Percentiles rank a stretch among this genome's conserved stretches.
Conservation (phyloP, 768 basidiomycete species). For the Leccinum sublutescens region DNA sequence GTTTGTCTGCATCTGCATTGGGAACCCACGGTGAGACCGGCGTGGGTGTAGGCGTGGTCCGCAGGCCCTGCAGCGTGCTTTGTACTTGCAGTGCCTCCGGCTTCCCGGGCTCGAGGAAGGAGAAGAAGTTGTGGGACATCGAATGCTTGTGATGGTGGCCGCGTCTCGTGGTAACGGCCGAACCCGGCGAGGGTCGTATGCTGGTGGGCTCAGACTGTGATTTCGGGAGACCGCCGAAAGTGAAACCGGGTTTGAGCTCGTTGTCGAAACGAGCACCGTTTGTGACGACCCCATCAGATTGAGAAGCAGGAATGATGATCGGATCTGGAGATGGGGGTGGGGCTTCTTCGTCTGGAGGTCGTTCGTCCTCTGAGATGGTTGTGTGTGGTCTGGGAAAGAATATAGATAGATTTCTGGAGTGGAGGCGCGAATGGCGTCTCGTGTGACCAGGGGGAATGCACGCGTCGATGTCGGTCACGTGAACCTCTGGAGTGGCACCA, state of each 20-base stretch:
- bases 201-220: slow-evolving; percentile 21
- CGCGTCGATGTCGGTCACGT: slow-evolving; percentile 14
- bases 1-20: slow-evolving; percentile 34
- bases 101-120: slow-evolving; percentile 81
- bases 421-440: slow-evolving; percentile 67
- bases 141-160: slow-evolving; percentile 95
- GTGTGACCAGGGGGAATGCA: slow-evolving; percentile 26
- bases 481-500: slow-evolving; percentile 17
- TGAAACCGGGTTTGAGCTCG: slow-evolving; percentile 56
- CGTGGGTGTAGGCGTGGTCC: slow-evolving; percentile 56
- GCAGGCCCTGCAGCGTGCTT: slow-evolving; percentile 37
- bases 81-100: slow-evolving; percentile 3
- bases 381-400: slow-evolving; percentile 78
- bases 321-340: slow-evolving; percentile 47
- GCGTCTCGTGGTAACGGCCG: slow-evolving; percentile 36
- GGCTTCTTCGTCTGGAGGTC: slow-evolving; percentile 44
- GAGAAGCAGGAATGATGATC: slow-evolving; percentile 41
- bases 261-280: slow-evolving; percentile 31
- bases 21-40: slow-evolving; percentile 72
- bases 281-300: slow-evolving; percentile 27
- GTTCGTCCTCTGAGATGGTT: slow-evolving; percentile 67
- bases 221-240: slow-evolving; percentile 54
- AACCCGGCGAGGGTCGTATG: slow-evolving; percentile 12
- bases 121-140: slow-evolving; percentile 92
- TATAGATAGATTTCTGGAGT: slow-evolving; percentile 88